Evolutionary conservation across 176 grass and related monocot species (phyloP).

Genomic region (Triticum turgidum): DNA sequence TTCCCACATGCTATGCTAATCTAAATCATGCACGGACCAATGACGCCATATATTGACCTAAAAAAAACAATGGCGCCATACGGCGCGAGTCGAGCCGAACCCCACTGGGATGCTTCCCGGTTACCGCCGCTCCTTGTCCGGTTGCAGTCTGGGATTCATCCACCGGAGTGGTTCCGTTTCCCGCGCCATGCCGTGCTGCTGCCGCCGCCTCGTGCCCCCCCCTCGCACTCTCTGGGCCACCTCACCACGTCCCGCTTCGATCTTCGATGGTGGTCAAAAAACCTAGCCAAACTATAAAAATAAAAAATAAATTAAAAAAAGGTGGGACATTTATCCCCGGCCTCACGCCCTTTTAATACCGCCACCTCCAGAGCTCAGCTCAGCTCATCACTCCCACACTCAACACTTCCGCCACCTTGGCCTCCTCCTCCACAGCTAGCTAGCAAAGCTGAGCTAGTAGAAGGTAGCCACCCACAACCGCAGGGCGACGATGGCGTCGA

Average conservation of each 20-base stretch:
- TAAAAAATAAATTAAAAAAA: neutral
- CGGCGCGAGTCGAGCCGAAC: neutral
- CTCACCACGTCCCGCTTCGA: constrained; percentile 18
- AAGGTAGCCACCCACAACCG: too few species aligned
- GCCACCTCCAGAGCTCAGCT: neutral
- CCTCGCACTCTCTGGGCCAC: neutral
- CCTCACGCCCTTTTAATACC: constrained; percentile 48
- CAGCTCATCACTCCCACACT: constrained; percentile 33
- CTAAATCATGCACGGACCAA: constrained; percentile 19
- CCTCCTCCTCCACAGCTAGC: neutral
- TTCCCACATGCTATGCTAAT: constrained; percentile 28
- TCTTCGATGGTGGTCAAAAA: neutral
- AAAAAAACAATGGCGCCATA: neutral
- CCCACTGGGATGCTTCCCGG: neutral
- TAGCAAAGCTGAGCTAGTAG: too few species aligned
- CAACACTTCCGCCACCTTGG: constrained; percentile 1
- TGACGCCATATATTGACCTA: neutral
- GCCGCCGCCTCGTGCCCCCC: neutral
- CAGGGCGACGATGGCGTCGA: constrained; percentile 20
- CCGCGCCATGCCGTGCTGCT: constrained; percentile 1
- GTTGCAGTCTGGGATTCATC: constrained; percentile 20
- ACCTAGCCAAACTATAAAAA: neutral
- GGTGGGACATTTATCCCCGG: neutral
- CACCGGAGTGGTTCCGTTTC: neutral
- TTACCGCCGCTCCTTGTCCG: constrained; percentile 8